Conservation (phyloP, 163 green algal genomes). For the Coccomyxa subellipsoidea region DNA sequence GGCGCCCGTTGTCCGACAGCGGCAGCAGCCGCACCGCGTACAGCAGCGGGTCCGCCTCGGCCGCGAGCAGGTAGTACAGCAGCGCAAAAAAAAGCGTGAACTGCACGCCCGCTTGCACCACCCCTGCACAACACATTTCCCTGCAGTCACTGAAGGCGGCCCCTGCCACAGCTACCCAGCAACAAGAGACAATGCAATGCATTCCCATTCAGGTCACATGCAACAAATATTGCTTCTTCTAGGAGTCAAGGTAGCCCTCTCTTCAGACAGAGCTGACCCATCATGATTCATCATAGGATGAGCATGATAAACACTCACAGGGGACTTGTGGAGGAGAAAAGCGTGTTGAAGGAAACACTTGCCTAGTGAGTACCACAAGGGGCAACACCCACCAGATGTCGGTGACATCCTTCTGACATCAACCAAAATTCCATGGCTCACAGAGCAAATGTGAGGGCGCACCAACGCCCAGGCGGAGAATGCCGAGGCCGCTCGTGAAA, state of each 20-base stretch:
- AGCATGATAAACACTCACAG: no score
- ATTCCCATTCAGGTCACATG: background rate
- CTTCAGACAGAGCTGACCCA: no score
- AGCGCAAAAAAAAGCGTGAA: conserved; percentile 44
- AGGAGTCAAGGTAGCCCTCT: background rate
- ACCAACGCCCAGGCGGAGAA: conserved; percentile 55
- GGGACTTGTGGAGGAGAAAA: no score
- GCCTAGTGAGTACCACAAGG: no score
- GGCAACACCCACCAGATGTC: no score
- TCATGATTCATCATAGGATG: no score
- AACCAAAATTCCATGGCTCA: no score
- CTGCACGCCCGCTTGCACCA: conserved; percentile 58
- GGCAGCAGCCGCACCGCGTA: conserved; percentile 48
- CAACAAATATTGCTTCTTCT: no score
- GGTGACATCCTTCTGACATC: no score
- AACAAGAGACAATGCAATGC: background rate
- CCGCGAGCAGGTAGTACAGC: conserved; percentile 60
- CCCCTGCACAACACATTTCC: conserved; percentile 24
- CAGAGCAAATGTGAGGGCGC: no score
- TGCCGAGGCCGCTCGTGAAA: conserved; percentile 46
- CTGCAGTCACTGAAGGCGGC: background rate
- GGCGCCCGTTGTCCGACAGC: conserved; percentile 34
- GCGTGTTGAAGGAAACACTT: no score
- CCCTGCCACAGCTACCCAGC: background rate
- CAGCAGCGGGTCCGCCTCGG: conserved; percentile 49